Evolutionary conservation across 805 yeast genomes (phyloP), one percentile per base, ranked within the genome.

Genomic region (Zygoascus bituminiphila): DNA sequence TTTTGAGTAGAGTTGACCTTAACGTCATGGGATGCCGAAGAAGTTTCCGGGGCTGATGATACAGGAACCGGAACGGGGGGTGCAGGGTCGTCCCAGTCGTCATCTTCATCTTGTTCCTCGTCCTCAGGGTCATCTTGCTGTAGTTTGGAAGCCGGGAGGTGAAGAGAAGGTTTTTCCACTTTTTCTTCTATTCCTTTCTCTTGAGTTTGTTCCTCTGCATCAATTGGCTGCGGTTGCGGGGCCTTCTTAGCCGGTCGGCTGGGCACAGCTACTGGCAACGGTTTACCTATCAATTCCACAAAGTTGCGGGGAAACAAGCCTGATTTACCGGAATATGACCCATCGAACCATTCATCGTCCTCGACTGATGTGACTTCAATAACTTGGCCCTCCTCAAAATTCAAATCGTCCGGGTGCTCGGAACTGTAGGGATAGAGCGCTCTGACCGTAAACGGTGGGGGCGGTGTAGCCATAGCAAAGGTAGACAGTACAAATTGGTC

Each of bases 291-390:
- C 14, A 51, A 44, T 44, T 77, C 78, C 4, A 91, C 98, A 68
- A 87, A 91, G 60, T 79, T 80, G 62, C 76, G 78, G 2, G 98
- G 98, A 58, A 93, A 93, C 69, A 89, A 81, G 6, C 98, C 98
- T 19, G 76, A 65, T 26, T 69, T 68, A 51, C 69, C 75, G 2
- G 58, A 59, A 57, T 76, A 84, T 4, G 72, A 68, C 2, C 98
- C 98, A 36, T 76, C 70, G 61, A 78, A 84, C 98, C 98, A 93
- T 54, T 89, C 96, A 5, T 81, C 95, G 63, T 91, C 97, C 56
- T 88, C 96, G 46, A 86, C 72, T 35, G 77, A 79, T 4, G 82
- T 79, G 23, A 91, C 96, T 2, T 79, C 77, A 54, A 91, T 82
- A 24, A 76, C 54, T 62, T 84, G 88, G 19, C 84, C 89, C 4